phyloP scores from a whole-genome alignment of 2,329 filamentous ascomycete species.

The Colletotrichum navitas region DNA sequence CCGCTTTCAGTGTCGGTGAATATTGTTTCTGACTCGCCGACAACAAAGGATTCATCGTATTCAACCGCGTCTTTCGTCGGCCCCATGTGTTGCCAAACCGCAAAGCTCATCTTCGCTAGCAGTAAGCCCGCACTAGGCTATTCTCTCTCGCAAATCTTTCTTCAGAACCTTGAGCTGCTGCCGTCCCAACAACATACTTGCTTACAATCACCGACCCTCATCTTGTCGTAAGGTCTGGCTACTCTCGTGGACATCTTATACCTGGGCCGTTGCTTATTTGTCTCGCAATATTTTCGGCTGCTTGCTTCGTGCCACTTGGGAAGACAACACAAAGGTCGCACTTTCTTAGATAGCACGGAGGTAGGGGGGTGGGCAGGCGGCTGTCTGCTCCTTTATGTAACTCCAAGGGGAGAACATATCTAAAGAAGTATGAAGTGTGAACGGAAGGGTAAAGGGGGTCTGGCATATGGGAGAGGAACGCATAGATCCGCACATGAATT shows the following conservation, averaged over 20 bases:
- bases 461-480: conserved; percentile 2
- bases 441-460: conserved; percentile 2
- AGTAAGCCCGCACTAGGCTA: neutral
- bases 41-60: neutral
- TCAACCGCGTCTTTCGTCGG: neutral
- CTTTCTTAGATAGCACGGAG: conserved; percentile 20
- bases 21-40: neutral
- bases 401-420: neutral
- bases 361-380: neutral
- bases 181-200: neutral
- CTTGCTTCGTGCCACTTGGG: conserved; percentile 12
- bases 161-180: neutral
- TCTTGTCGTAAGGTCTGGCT: neutral
- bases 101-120: neutral
- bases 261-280: conserved; percentile 16
- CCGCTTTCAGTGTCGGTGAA: too few relatives aligned
- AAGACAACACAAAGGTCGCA: conserved; percentile 23
- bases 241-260: neutral
- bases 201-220: neutral
- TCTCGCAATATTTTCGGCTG: conserved; percentile 26
- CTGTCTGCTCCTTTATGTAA: conserved; percentile 8
- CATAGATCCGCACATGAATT: conserved; percentile 19
- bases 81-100: neutral
- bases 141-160: neutral
- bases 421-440: neutral